phyloP scores from a whole-genome alignment of 1,284 basidiomycete species.

The Ganoderma boninense region DNA sequence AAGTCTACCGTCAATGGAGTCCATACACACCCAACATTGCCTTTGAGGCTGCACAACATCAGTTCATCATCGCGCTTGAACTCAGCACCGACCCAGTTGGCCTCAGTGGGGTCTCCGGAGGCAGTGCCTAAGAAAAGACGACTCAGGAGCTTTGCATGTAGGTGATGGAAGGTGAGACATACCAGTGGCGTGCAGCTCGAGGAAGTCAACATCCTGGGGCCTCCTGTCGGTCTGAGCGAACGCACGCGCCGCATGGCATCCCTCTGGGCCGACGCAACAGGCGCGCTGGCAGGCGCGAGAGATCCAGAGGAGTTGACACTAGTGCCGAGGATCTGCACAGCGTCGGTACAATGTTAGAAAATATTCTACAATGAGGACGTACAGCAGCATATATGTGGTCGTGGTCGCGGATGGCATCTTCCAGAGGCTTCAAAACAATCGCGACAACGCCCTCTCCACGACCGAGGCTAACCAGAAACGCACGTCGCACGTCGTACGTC shows the following conservation, averaged over 20 bases:
- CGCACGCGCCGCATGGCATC: constrained; percentile 46
- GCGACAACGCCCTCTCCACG: constrained; percentile 38
- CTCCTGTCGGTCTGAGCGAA: constrained; percentile 39
- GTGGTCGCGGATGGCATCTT: constrained; percentile 37
- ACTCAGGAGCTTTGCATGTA: background rate
- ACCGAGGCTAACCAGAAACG: constrained; percentile 30
- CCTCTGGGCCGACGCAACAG: constrained; percentile 47
- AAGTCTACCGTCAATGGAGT: background rate
- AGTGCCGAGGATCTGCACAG: constrained; percentile 50
- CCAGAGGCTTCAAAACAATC: constrained; percentile 40
- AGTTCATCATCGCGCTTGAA: constrained; percentile 45
- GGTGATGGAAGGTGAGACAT: background rate
- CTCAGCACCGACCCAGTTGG: constrained; percentile 53
- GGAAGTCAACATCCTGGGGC: constrained; percentile 53
- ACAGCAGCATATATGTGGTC: constrained; percentile 42
- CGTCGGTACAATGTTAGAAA: background rate
- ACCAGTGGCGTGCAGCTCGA: constrained; percentile 42
- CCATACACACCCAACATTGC: constrained; percentile 51
- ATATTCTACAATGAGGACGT: background rate
- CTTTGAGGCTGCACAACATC: constrained; percentile 54
- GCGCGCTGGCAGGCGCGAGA: constrained; percentile 47
- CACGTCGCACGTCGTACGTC: background rate
- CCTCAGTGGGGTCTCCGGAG: constrained; percentile 58
- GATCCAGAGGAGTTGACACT: constrained; percentile 49
- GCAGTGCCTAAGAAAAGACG: constrained; percentile 45